These are phyloP conservation scores for Psilocybe mexicana DNA, from an alignment of 1,284 basidiomycete species.

Conservation along the genomic window DNA sequence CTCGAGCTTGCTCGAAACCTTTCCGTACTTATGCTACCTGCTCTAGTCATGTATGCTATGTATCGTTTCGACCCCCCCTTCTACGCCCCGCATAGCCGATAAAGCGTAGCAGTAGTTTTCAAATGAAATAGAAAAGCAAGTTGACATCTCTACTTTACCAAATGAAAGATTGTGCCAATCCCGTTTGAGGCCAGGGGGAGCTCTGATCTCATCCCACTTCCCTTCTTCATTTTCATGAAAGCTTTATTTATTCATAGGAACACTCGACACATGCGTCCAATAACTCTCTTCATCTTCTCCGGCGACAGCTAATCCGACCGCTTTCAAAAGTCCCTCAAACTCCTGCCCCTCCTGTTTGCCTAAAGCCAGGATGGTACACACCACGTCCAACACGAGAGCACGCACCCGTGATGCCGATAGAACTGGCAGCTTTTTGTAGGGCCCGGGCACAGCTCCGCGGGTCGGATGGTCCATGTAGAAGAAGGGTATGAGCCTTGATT, in stretches of 20 bases:
- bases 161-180: neutral
- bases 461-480: conserved; percentile 74
- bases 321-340: conserved; percentile 31
- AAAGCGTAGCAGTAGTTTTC: conserved; percentile 3
- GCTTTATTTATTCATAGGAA: conserved; percentile 12
- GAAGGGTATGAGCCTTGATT: conserved; percentile 69
- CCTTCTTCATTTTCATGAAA: conserved; percentile 3
- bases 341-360: conserved; percentile 15
- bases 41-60: conserved; percentile 29
- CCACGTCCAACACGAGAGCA: conserved; percentile 41
- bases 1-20: conserved; percentile 18
- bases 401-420: conserved; percentile 27
- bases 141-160: conserved; percentile 2
- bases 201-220: neutral
- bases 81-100: conserved; percentile 15
- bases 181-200: neutral
- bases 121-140: conserved; percentile 7
- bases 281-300: conserved; percentile 42
- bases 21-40: conserved; percentile 22
- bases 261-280: conserved; percentile 36
- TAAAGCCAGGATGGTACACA: conserved; percentile 25
- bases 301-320: conserved; percentile 42
- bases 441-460: conserved; percentile 70
- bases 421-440: conserved; percentile 66
- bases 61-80: conserved; percentile 14